Evolutionary conservation across 1,284 basidiomycete genomes (phyloP), one percentile per base, ranked within the genome.

Genomic region (Tilletia walkeri): DNA sequence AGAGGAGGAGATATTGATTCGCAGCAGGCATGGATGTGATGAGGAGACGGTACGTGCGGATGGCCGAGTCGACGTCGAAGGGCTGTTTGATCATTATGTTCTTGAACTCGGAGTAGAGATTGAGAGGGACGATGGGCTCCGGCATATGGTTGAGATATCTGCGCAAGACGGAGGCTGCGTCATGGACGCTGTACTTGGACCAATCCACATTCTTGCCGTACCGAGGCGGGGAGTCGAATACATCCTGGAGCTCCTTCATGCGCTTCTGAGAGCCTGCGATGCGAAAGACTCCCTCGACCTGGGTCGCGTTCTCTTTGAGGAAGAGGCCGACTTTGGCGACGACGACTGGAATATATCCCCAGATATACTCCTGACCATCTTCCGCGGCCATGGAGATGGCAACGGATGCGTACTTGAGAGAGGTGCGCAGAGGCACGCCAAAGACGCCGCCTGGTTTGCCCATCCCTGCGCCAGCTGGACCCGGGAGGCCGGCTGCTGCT

Each of bases 71-170:
- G 48, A 71, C 50, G 48, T 81, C 78, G 24, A 80, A 76, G 3
- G 72, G 74, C 59, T 75, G 69, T 63, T 78, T 78, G 65, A 76
- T 71, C 53, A 93, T 86, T 38, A 89, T 89, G 80, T 92, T 89
- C 71, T 94, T 90, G 85, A 97, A 96, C 75, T 90, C 87, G 81
- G 92, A 89, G 84, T 97, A 98, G 86, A 94, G 89, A 79, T 90
- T 88, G 76, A 90, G 87, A 24, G 93, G 93, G 84, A 95, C 93
- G 75, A 95, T 92, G 61, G 93, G 92, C 85, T 95, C 93, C 45
- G 95, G 94, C 91, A 98, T 93, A 82, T 92, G 91, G 5, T 95
- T 98, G 72, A 99, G 89, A 85, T 94, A 99, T 85, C 95, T 87
- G 71, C 95, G 88, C 82, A 99, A 92, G 67, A 99, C 93, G 78